These are phyloP conservation scores for Cercophora sp. DNA, from an alignment of 495 filamentous ascomycete species.

Conservation along the genomic window DNA sequence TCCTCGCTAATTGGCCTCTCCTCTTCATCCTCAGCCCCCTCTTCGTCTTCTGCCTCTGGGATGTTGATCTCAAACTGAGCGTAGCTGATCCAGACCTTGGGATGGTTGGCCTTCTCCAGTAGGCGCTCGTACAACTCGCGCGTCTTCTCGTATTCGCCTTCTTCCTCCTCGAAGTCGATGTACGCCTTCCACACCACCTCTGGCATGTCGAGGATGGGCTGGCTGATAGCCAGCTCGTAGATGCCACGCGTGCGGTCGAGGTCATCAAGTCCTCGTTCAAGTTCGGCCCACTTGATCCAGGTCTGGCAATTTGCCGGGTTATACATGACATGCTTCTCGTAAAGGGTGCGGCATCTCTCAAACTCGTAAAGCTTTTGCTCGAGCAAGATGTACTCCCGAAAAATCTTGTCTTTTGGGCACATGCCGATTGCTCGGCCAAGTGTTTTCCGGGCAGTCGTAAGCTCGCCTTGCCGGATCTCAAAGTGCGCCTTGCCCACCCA, in stretches of 20 bases:
- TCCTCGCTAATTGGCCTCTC: conserved; percentile 73
- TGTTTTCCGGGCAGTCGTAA: conserved; percentile 76
- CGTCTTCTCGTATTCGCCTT: conserved; percentile 79
- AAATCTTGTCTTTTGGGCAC: conserved; percentile 93
- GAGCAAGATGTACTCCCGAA: conserved; percentile 86
- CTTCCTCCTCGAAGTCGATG: conserved; percentile 96
- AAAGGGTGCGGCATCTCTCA: conserved; percentile 79
- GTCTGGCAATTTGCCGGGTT: conserved; percentile 83
- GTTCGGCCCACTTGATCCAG: conserved; percentile 92
- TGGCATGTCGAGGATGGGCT: conserved; percentile 91
- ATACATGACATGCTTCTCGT: conserved; percentile 90
- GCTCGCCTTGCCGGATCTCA: conserved; percentile 80
- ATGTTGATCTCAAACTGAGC: conserved; percentile 95
- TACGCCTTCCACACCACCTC: conserved; percentile 96
- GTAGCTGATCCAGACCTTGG: conserved; percentile 98
- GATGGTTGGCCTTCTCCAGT: conserved; percentile 87
- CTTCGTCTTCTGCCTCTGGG: conserved; percentile 54
- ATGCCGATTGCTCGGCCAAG: conserved; percentile 86
- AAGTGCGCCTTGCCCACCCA: conserved; percentile 94
- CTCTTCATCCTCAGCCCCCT: conserved; percentile 46
- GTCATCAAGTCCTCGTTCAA: conserved; percentile 88
- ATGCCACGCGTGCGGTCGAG: conserved; percentile 82
- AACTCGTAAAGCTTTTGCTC: conserved; percentile 94
- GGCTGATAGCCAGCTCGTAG: conserved; percentile 83
- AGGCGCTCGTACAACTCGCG: conserved; percentile 86